Conservation (phyloP, 768 basidiomycete species). For the Russula brevipes region DNA sequence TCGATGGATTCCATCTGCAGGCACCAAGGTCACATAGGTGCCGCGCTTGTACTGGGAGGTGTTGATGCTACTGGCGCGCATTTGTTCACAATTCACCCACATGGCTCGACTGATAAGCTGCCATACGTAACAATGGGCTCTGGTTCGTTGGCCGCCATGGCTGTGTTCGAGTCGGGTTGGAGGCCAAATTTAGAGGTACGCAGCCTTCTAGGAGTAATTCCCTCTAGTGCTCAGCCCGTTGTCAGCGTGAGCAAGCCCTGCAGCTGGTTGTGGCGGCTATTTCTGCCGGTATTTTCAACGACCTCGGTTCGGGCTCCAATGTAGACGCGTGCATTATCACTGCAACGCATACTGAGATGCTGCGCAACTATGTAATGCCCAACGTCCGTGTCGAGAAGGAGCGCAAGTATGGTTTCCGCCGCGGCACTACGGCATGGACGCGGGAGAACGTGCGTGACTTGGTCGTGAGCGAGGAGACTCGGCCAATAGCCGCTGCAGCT, state of each 20-base stretch:
- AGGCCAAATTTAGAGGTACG: conserved; percentile 72
- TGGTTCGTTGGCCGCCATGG: conserved; percentile 96
- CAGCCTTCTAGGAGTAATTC: conserved; percentile 2
- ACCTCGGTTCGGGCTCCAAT: conserved; percentile 98
- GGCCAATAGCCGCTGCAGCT: conserved; percentile 33
- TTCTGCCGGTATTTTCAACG: conserved; percentile 97
- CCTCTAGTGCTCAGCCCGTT: conserved; percentile 17
- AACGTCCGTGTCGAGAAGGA: conserved; percentile 81
- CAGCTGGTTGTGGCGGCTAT: conserved; percentile 80
- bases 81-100: conserved; percentile 92
- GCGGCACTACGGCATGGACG: conserved; percentile 88
- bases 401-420: conserved; percentile 58
- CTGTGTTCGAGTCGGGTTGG: conserved; percentile 90
- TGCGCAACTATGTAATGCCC: conserved; percentile 90
- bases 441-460: conserved; percentile 69
- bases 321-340: conserved; percentile 97
- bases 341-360: conserved; percentile 78
- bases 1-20: conserved; percentile 36
- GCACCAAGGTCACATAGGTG: conserved; percentile 90
- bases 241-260: conserved; percentile 75
- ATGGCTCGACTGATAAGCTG: conserved; percentile 97
- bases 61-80: conserved; percentile 94
- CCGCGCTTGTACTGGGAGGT: conserved; percentile 93
- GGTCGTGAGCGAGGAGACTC: conserved; percentile 67
- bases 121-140: conserved; percentile 99